Evolutionary conservation across 1,284 basidiomycete species (phyloP), one percentile per base, ranked within the genome.

Genomic region (Pterulicium gracile): DNA sequence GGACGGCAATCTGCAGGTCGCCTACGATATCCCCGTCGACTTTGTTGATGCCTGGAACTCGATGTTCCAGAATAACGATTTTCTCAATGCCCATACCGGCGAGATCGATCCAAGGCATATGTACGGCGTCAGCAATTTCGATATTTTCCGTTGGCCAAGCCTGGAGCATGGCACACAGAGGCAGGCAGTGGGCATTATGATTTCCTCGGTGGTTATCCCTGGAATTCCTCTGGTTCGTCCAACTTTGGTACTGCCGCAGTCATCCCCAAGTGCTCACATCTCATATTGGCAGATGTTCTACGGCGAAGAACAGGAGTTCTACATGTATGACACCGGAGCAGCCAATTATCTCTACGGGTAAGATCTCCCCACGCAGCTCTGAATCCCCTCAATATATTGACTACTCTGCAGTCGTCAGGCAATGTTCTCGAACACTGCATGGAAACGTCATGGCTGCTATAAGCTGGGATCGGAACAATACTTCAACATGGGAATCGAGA

Each of bases 361-460:
- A 51, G 76, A 58, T 48, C 45, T 22, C 10, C 20, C 7, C 34
- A 19, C 7, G 14, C 32, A 14, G 50, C 35, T 24, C 19, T 48
- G 43, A 36, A 47, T 42, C 41, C 51, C n/a, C 13, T 44, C 20
- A 46, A 14, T 21, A 3, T 27, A 43, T 41, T 51, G 50, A n/a
- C 20, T 48, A 27, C 18, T 43, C 48, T 58, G 52, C 53, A 89
- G 90, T 47, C 90, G 91, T 71, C 91, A 94, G 67, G 76, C 90
- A 14, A 95, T 94, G 91, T 73, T 81, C 24, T 75, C 76, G 44
- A 89, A 73, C 57, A 77, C 67, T 43, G 90, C 91, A 0, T 95
- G 91, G 91, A 84, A 91, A 61, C 79, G 84, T 35, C 90, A 95
- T 59, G 91, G 91, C 7, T 94, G 91, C 62, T 94, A 94, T 64